Evolutionary conservation across 192 early-diverging fungal species (phyloP).

Genomic region (Phlyctochytrium bullatum): DNA sequence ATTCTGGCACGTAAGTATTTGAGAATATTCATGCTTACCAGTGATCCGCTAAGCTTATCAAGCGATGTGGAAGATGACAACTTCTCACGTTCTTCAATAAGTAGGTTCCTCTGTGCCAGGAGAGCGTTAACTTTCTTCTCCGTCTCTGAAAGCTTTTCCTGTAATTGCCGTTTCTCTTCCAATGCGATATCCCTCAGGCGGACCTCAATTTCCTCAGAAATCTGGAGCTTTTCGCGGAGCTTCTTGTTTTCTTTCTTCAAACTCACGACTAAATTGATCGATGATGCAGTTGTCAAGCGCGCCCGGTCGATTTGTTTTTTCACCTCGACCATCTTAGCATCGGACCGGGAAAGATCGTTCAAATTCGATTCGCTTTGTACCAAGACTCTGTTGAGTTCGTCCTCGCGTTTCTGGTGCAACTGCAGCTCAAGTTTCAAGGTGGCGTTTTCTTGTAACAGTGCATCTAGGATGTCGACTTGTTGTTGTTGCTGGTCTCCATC

Average conservation of each 20-base stretch:
- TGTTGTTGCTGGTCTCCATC: neutral
- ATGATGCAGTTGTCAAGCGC: neutral
- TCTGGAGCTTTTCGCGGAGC: constrained; percentile 3
- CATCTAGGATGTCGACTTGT: neutral
- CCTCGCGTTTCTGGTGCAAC: neutral
- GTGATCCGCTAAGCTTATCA: too few species aligned
- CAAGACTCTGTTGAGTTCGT: neutral
- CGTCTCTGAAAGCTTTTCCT: constrained; percentile 16
- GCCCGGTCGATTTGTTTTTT: constrained; percentile 4
- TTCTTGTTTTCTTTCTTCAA: constrained; percentile 4
- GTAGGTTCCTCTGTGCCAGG: constrained; percentile 20
- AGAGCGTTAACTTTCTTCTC: constrained; percentile 15
- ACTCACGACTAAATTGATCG: constrained; percentile 1
- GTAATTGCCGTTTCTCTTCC: constrained; percentile 10
- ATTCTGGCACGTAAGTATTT: too few species aligned
- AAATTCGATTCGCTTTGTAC: neutral
- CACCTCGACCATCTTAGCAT: neutral
- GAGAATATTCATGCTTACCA: too few species aligned
- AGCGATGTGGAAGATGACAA: too few species aligned
- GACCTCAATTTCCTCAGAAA: neutral
- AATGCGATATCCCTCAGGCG: neutral
- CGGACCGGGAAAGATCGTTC: neutral
- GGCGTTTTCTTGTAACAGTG: neutral
- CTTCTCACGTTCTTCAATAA: constrained; percentile 18
- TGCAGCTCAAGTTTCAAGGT: neutral